Base-by-base conservation (phyloP, 768 basidiomycete species). In the Xerocomus brunneocitrinus region DNA sequence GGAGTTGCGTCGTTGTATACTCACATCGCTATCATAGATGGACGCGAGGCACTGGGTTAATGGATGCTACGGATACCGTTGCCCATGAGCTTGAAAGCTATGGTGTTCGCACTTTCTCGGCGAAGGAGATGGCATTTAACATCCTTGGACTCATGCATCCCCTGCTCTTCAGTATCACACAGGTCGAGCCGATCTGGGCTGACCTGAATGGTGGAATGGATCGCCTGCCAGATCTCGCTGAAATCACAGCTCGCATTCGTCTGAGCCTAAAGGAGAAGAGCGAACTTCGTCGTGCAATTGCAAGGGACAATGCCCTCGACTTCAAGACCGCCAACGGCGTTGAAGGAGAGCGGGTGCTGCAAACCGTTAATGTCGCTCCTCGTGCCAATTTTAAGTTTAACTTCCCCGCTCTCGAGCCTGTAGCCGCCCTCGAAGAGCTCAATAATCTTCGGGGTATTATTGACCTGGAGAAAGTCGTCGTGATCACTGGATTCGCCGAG, bases 41-140 rank as follows among this genome's bases (percentile, higher is more conserved):
- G 95, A 98, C 95, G 43, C 91, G 97, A 57, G 97, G 97, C 31
- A 99, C 97, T 9, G 95, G 95, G 53, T 75, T 99, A 47, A 98
- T 99, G 97, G 87, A 82, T 53, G 88, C 94, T 4, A 95, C 92
- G 41, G 95, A 95, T 74, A 91, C 88, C 40, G 87, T 98, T 49
- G 93, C 97, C 27, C 90, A 95, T 53, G 92, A 93, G 50, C 80
- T 99, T 40, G 97, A 99, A 74, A 80, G 84, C 54, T 81, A 88
- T 57, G 97, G 97, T 56, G 91, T 97, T 54, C 84, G 97, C 59
- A 99, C 97, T 2, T 99, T 98, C 83, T 98, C 95, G 0, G 89
- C 97, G 28, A 98, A 98, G 76, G 97, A 99, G 74, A 99, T 98
- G 97, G 95, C 97, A 0, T 99, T 99, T 84, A 99, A 99, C 73